Evolutionary conservation across 2,329 filamentous ascomycete species (phyloP), one percentile per base, ranked within the genome.

Genomic region (Trichoderma cornu-damae): DNA sequence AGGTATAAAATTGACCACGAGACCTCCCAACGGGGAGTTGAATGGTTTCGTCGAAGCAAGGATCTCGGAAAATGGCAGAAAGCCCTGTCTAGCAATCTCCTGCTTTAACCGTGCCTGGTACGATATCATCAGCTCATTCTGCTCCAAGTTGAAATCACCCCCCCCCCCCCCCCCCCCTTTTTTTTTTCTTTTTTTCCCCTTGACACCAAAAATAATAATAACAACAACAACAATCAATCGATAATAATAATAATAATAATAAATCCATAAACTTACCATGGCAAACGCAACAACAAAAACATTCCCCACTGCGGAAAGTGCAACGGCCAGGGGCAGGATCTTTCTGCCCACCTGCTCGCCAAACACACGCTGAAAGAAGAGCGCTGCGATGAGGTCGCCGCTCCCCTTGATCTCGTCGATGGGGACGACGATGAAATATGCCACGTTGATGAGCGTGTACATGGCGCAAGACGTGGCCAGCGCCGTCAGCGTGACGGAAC

Each of bases 271-370:
- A 26, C 78, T 64, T 74, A 87, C 86, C 68, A 86, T 69, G 1
- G 84, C 78, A 67, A 89, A 90, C 0, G 84, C 83, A 2, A 87
- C 85, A 0, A 88, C 85, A 79, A 90, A 85, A 12, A 90, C 86
- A 66, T 90, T 90, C 0, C 86, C 87, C 2, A 78, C 80, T 0
- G 85, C 85, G 1, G 84, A 88, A 22, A 88, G 70, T 0, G 86
- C 86, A 32, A 90, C 84, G 0, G 83, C 80, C 7, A 88, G 68
- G 0, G 85, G 83, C 2, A 89, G 71, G 1, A 88, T 70, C 1
- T 74, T 75, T 32, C 77, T 77, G 0, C 85, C 86, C 8, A 87
- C 64, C 0, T 73, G 74, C 2, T 74, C 69, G 0, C 86, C 86
- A 67, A 89, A 88, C 0, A 85, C 72, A 6, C 77, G 74, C 60